Evolutionary conservation across 2,329 filamentous ascomycete species (phyloP).

Genomic region (Aspergillus neotritici): DNA sequence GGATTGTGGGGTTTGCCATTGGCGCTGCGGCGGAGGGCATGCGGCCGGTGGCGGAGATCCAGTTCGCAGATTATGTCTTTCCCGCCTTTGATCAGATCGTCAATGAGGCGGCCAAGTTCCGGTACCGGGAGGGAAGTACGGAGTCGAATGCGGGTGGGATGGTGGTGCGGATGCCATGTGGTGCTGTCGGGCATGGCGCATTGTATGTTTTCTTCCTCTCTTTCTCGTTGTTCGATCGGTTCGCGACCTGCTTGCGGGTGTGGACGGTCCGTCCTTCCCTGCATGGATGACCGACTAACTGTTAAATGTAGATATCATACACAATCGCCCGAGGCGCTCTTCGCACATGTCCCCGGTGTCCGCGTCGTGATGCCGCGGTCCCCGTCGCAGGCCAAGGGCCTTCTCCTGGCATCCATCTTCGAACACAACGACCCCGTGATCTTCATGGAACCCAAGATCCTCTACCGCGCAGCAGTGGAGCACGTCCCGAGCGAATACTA

Average conservation of each 20-base stretch:
- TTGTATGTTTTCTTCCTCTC: conserved; percentile 42
- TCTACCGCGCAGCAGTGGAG: conserved; percentile 87
- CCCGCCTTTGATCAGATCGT: conserved; percentile 92
- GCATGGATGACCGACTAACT: no score
- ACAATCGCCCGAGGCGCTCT: conserved; percentile 81
- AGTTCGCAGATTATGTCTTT: conserved; percentile 92
- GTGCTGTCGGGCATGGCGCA: conserved; percentile 82
- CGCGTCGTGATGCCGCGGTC: conserved; percentile 81
- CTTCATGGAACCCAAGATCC: conserved; percentile 90
- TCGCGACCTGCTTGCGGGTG: no score
- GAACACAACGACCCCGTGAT: conserved; percentile 77
- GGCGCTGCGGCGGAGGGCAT: conserved; percentile 86
- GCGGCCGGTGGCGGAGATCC: conserved; percentile 88
- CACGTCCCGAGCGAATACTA: conserved; percentile 79
- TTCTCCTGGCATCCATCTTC: conserved; percentile 69
- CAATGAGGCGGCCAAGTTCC: conserved; percentile 84
- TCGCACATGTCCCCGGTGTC: conserved; percentile 80
- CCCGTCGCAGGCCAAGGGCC: conserved; percentile 80
- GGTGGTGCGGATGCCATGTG: conserved; percentile 84
- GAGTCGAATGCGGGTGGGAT: conserved; percentile 69
- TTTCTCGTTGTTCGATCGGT: no score
- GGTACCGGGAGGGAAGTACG: conserved; percentile 64
- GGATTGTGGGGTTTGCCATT: conserved; percentile 88
- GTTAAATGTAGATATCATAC: conserved; percentile 59
- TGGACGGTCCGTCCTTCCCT: background rate